Base-by-base conservation (phyloP, 2,329 filamentous ascomycete genomes). In the Scytalidium sp. region DNA sequence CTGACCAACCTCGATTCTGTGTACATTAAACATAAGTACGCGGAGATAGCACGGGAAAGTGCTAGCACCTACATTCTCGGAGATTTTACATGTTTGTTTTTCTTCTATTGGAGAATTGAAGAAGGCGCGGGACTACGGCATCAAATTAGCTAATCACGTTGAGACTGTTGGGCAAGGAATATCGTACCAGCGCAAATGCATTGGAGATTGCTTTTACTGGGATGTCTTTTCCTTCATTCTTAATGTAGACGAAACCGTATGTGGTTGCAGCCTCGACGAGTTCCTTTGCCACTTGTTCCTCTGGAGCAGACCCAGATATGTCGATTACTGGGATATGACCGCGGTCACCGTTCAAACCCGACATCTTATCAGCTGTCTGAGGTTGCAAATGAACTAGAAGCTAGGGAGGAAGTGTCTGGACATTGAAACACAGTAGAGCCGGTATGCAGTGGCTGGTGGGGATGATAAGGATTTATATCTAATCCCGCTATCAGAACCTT, bases 181-280 rank as follows among this genome's bases (percentile, higher is more conserved):
- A 11, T 3, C 20, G 59, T 74, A 94, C 91, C 64, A 96, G 68
- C 13, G 78, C 71, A 72, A 97, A 97, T 8, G 87, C 85, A 41
- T 75, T 72, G 9, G 88, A 77, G 39, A 97, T 82, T 47, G 85
- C 79, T 22, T 78, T 69, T 0, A 77, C 70, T 0, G 85, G 74
- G 43, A 97, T 89, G 52, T 87, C 83, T 11, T 76, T 75, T 41
- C 84, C 86, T 19, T 83, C 78, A 63, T 90, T 92, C 63, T 84
- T 85, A 61, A 97, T 84, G 66, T 94, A 97, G 53, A 97, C 81
- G 68, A 97, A 97, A 53, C 93, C 93, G 69, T 91, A 87, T 47
- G 85, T 83, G 32, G 84, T 81, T 2, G 91, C 92, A 1, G 93
- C 93, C 53, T 87, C 80, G 40, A 97, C 83, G 40, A 97, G 78